These are phyloP conservation scores for Forsythia suspensa DNA, from an alignment of 257 asterid genomes.

Conservation along the genomic window DNA sequence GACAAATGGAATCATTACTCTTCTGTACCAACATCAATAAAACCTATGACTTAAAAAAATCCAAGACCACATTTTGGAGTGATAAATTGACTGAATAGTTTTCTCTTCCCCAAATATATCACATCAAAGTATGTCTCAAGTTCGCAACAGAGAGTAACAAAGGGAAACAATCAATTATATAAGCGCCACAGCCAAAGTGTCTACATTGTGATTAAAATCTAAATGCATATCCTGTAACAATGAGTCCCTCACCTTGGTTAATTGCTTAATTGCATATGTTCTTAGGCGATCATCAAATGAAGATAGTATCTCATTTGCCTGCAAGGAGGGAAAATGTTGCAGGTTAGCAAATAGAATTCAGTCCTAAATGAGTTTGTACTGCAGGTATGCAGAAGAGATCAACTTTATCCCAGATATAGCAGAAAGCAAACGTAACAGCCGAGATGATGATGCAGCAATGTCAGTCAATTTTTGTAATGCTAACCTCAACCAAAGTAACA, in stretches of 20 bases:
- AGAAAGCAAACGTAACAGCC: slow-evolving; percentile 11
- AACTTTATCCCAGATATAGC: slow-evolving; percentile 2
- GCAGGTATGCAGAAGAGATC: slow-evolving; percentile 5
- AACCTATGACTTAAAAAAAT: neutral
- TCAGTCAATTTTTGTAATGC: slow-evolving; percentile 15
- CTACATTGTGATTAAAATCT: neutral
- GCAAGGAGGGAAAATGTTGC: slow-evolving; percentile 28
- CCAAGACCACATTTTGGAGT: neutral
- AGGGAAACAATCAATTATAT: neutral
- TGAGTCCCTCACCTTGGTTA: slow-evolving; percentile 68
- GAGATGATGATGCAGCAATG: slow-evolving; percentile 10
- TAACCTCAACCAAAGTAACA: slow-evolving; percentile 92
- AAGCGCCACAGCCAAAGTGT: neutral
- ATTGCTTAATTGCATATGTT: slow-evolving; percentile 75
- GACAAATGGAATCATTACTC: neutral
- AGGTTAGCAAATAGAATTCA: slow-evolving; percentile 17
- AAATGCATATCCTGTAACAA: slow-evolving; percentile 9
- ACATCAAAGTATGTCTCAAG: neutral
- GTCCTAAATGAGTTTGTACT: slow-evolving; percentile 10
- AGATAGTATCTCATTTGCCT: slow-evolving; percentile 94
- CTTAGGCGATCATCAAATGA: slow-evolving; percentile 96
- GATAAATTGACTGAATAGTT: neutral
- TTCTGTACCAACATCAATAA: neutral
- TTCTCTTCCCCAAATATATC: neutral
- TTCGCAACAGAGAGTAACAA: neutral